Percentiles rank a stretch among this genome's conserved stretches.
These are phyloP conservation scores for Colletotrichum phormii DNA, from an alignment of 2,329 filamentous ascomycete species.

Conservation along the genomic window DNA sequence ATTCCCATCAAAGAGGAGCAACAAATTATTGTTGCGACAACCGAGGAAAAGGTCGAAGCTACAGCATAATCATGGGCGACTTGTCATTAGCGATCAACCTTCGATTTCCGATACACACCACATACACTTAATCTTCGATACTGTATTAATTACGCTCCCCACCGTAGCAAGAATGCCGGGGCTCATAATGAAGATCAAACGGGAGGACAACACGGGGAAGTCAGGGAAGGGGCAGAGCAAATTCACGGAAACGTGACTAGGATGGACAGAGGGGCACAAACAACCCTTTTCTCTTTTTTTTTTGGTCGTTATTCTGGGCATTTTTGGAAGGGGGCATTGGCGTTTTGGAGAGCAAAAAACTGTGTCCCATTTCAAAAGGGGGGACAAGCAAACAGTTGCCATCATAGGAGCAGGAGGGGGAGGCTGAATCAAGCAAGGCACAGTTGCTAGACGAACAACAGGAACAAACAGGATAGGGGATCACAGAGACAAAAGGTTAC, in stretches of 20 bases:
- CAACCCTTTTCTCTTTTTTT: background rate
- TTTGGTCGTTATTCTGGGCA: background rate
- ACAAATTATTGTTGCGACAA: background rate
- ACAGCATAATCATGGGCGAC: background rate
- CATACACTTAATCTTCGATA: slow-evolving; percentile 27
- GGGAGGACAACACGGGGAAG: background rate
- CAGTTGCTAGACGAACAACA: slow-evolving; percentile 7
- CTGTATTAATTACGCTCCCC: slow-evolving; percentile 30
- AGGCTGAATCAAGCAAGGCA: background rate
- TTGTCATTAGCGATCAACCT: background rate
- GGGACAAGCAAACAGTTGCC: slow-evolving; percentile 1
- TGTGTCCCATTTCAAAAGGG: background rate
- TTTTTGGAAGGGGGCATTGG: slow-evolving; percentile 1
- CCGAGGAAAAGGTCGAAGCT: background rate
- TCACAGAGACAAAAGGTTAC: background rate
- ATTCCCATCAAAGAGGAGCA: slow-evolving; percentile 9
- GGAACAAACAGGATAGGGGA: background rate
- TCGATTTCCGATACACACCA: background rate
- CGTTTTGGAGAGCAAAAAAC: slow-evolving; percentile 36
- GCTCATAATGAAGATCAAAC: slow-evolving; percentile 25
- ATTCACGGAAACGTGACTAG: background rate
- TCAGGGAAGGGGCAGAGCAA: background rate
- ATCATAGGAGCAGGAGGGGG: background rate
- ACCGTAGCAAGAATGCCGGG: slow-evolving; percentile 1
- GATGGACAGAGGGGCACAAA: slow-evolving; percentile 9